Percentiles rank a stretch among this genome's conserved stretches.
These are phyloP conservation scores for Aspergillus indologenus DNA, from an alignment of 495 filamentous ascomycete genomes.

Conservation along the genomic window DNA sequence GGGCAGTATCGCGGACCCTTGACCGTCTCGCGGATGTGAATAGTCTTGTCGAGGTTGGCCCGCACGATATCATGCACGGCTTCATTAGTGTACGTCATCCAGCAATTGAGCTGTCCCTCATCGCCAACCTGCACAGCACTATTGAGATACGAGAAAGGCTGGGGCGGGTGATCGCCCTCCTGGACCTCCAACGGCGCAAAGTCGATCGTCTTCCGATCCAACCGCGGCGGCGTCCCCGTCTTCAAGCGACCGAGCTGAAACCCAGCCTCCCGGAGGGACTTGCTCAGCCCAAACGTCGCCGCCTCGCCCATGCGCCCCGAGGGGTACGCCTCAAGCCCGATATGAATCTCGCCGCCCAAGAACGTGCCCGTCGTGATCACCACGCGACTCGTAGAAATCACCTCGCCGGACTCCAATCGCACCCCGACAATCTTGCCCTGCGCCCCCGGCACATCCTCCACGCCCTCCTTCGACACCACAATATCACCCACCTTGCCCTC, in stretches of 20 bases:
- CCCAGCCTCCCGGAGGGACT: slow-evolving; percentile 82
- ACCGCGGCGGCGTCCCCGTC: slow-evolving; percentile 88
- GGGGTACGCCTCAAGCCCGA: slow-evolving; percentile 79
- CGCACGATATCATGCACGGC: slow-evolving; percentile 80
- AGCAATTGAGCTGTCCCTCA: slow-evolving; percentile 69
- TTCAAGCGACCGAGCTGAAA: slow-evolving; percentile 91
- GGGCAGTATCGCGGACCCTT: slow-evolving; percentile 94
- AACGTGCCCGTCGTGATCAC: slow-evolving; percentile 97
- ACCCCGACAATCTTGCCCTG: slow-evolving; percentile 82
- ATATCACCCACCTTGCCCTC: slow-evolving; percentile 92
- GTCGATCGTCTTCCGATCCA: slow-evolving; percentile 81
- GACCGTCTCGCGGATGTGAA: slow-evolving; percentile 95
- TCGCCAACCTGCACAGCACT: slow-evolving; percentile 68
- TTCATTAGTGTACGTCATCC: slow-evolving; percentile 80
- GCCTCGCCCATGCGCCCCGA: slow-evolving; percentile 93
- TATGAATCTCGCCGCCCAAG: slow-evolving; percentile 93
- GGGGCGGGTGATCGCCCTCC: slow-evolving; percentile 77
- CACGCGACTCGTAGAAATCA: slow-evolving; percentile 75
- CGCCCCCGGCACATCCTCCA: slow-evolving; percentile 44
- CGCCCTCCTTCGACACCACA: slow-evolving; percentile 55
- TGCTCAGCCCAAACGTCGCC: slow-evolving; percentile 89
- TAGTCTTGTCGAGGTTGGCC: slow-evolving; percentile 82
- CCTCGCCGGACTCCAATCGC: slow-evolving; percentile 81
- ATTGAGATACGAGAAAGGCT: slow-evolving; percentile 91
- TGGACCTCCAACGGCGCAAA: slow-evolving; percentile 70